Base-by-base conservation (phyloP, 78 protist genomes). In the Pelomyxa schiedti region DNA sequence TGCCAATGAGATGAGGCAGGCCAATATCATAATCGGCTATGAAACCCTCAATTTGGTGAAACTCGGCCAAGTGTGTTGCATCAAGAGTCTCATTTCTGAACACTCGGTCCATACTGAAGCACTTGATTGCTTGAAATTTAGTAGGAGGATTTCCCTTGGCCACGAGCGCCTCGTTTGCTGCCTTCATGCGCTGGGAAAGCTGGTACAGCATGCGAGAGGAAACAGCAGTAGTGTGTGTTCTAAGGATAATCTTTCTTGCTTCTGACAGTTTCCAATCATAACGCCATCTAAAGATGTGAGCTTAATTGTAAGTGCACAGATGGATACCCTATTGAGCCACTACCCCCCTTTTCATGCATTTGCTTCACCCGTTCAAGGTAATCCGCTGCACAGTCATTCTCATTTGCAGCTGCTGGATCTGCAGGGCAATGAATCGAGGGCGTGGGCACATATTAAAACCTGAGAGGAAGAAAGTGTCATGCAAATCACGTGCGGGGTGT, bases 181-280 rank as follows among this genome's bases (percentile, higher is more conserved):
- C 37, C 24, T 6, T 26, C 38, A 35, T 43, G 43, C 58, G 53
- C 58, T 86, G 85, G 7, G 93, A 92, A 24, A 93, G 38, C 75
- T 88, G 38, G 86, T 92, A 88, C 35, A 97, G 91, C 94, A 92
- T 87, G 71, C 92, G 86, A 26, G 98, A 71, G 9, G 97, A 91
- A 67, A 93, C 92, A 16, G 99, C 99, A 29, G 99, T 98, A 22
- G 99, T 98, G 90, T 98, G 99, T 7, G 99, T 98, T 66, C 99
- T 82, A 8, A 96, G 81, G 28, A 95, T 87, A 79, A 95, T 96
- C 80, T 93, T 89, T 42, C 73, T 43, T 6, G 95, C 83, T 79
- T 96, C 99, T 39, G 70, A 90, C 1, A 24, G 75, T 22, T 73
- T 47, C 99, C 99, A 97, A 74, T 83, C 83, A 69, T 88, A 92